phyloP scores from a whole-genome alignment of 192 early-diverging fungal species.

The Backusella macrospora region DNA sequence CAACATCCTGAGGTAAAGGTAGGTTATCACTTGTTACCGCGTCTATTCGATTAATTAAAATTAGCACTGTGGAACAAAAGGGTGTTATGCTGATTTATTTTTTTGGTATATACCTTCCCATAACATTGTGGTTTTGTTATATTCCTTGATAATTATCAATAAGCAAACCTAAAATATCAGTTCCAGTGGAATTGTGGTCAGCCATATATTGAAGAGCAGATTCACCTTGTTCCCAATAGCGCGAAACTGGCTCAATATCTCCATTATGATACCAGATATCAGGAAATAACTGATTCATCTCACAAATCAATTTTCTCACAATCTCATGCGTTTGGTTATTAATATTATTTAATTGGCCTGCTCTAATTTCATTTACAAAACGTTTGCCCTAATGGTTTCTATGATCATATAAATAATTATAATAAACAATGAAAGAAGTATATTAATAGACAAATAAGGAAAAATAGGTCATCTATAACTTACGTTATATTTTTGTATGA shows the following conservation, averaged over 20 bases:
- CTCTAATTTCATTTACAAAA: slow-evolving; percentile 69
- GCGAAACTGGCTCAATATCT: slow-evolving; percentile 72
- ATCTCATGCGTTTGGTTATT: slow-evolving; percentile 65
- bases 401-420: slow-evolving; percentile 14
- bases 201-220: slow-evolving; percentile 39
- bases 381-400: slow-evolving; percentile 54
- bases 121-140: slow-evolving; percentile 60
- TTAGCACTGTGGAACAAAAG: not conserved
- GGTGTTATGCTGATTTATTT: not conserved
- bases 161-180: slow-evolving; percentile 44
- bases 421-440: not conserved
- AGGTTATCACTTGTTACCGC: slow-evolving; percentile 51
- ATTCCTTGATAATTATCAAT: slow-evolving; percentile 39
- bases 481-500: slow-evolving; percentile 41
- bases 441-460: not conserved
- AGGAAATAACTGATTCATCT: slow-evolving; percentile 66
- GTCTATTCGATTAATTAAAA: slow-evolving; percentile 40
- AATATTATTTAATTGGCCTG: slow-evolving; percentile 81
- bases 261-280: slow-evolving; percentile 79
- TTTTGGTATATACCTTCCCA: slow-evolving; percentile 69
- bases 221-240: slow-evolving; percentile 63
- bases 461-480: not conserved
- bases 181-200: slow-evolving; percentile 29
- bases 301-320: slow-evolving; percentile 64
- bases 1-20: slow-evolving; percentile 54